Percentiles rank a stretch among this genome's conserved stretches.
Evolutionary conservation across 2,329 filamentous ascomycete genomes (phyloP).

Genomic region (Hypoxylon sp.): DNA sequence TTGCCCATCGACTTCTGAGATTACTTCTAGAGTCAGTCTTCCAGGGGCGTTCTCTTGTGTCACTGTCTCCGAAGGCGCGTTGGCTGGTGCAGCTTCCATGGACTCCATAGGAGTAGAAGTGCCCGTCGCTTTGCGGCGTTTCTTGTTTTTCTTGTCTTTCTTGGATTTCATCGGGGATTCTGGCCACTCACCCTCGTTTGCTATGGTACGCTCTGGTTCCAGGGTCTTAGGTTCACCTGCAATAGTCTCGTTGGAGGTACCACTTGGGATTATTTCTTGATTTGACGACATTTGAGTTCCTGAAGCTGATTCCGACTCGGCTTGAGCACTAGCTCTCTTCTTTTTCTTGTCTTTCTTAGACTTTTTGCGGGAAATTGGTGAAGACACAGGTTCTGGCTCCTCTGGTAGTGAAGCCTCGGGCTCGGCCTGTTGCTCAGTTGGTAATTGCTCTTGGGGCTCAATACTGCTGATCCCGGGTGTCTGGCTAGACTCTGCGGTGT

Average conservation of each 20-base stretch:
- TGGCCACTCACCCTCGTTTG: conserved; percentile 43
- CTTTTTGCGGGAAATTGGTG: conserved; percentile 48
- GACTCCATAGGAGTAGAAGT: conserved; percentile 42
- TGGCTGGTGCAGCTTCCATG: conserved; percentile 32
- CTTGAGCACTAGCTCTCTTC: conserved; percentile 49
- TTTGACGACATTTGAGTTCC: conserved; percentile 34
- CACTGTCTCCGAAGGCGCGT: conserved; percentile 28
- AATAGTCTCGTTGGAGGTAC: conserved; percentile 11
- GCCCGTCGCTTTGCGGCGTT: conserved; percentile 47
- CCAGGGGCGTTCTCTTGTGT: conserved; percentile 32
- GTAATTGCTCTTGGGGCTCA: conserved; percentile 19
- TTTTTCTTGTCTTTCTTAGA: conserved; percentile 57
- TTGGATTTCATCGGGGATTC: conserved; percentile 51
- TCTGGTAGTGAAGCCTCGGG: conserved; percentile 17
- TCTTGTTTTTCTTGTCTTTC: conserved; percentile 53
- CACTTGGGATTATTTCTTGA: conserved; percentile 26
- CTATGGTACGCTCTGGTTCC: conserved; percentile 29
- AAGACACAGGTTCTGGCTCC: conserved; percentile 38
- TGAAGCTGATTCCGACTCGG: conserved; percentile 43
- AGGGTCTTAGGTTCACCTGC: conserved; percentile 9
- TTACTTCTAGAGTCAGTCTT: conserved; percentile 40
- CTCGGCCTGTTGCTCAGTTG: conserved; percentile 24
- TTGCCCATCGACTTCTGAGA: conserved; percentile 45
- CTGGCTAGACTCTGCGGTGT: conserved; percentile 12
- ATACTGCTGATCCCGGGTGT: conserved; percentile 4